A percentile compares a stretch with the other conserved stretches of the same genome.
Conservation (phyloP, 768 basidiomycete species). For the Postia placenta region DNA sequence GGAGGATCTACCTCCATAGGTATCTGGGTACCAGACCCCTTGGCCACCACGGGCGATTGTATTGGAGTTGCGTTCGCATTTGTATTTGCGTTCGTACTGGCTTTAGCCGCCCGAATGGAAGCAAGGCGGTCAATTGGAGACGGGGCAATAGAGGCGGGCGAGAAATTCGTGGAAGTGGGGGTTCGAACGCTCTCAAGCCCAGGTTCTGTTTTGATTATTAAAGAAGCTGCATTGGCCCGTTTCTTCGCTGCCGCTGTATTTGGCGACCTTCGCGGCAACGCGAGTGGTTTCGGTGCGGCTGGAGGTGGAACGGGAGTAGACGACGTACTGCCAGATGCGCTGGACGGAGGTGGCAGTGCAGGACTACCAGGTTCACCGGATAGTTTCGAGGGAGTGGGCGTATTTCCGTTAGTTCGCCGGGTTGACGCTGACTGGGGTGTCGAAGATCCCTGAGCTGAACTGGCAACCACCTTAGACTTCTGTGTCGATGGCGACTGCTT, state of each 20-base stretch:
- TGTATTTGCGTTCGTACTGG: background rate
- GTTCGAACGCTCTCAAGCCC: background rate
- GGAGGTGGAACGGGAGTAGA: background rate
- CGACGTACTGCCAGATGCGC: background rate
- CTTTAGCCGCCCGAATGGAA: conserved; percentile 2
- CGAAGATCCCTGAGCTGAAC: no score
- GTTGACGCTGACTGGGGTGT: no score
- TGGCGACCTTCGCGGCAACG: background rate
- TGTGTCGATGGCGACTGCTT: no score
- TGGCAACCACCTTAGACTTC: no score
- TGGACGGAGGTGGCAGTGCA: background rate
- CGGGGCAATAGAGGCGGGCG: background rate
- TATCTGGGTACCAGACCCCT: background rate
- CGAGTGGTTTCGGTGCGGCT: background rate
- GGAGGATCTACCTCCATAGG: background rate
- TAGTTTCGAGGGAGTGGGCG: no score
- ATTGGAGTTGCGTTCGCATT: background rate
- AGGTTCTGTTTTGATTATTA: background rate
- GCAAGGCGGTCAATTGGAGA: conserved; percentile 1
- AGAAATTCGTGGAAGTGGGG: background rate
- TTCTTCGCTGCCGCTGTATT: background rate
- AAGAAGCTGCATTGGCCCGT: background rate
- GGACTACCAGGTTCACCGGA: no score
- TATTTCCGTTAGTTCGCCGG: no score
- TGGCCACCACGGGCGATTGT: background rate